Percentiles rank a stretch among this genome's conserved stretches.
phyloP scores from a whole-genome alignment of 345 rosid genomes.

The Corchorus olitorius region DNA sequence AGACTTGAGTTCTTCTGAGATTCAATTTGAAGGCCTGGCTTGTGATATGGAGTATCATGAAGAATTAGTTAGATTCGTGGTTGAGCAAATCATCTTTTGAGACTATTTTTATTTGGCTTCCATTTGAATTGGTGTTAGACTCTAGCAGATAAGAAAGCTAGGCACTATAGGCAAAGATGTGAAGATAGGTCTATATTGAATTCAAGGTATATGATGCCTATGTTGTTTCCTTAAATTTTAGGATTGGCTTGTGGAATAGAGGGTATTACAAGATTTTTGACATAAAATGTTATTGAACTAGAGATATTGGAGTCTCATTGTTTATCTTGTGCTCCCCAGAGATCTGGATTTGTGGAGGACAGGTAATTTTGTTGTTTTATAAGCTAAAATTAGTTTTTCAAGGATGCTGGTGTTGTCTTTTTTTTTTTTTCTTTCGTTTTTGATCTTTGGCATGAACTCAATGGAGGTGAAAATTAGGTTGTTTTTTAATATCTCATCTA shows the following conservation, averaged over 20 bases:
- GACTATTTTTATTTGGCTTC: neutral
- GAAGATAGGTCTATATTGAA: neutral
- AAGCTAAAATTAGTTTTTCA: conserved; percentile 2
- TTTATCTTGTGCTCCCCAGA: neutral
- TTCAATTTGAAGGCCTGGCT: no score
- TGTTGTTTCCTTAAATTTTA: neutral
- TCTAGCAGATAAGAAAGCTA: neutral
- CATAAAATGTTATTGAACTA: neutral
- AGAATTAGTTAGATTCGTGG: neutral
- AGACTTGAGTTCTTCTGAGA: no score
- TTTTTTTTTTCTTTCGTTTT: neutral
- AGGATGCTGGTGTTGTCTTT: neutral
- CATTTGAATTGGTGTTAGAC: neutral
- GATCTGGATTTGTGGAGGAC: neutral
- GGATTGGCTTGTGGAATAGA: neutral
- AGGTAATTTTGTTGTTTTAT: neutral
- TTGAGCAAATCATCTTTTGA: conserved; percentile 4
- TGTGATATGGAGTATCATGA: no score
- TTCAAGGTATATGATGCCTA: neutral
- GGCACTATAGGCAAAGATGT: neutral
- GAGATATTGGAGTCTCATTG: neutral
- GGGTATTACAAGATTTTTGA: neutral
- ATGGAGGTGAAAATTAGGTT: neutral
- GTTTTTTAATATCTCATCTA: neutral
- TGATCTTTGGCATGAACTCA: neutral